Evolutionary conservation across 1,284 basidiomycete species (phyloP).

Genomic region (Microbotryum silenes-acaulis): DNA sequence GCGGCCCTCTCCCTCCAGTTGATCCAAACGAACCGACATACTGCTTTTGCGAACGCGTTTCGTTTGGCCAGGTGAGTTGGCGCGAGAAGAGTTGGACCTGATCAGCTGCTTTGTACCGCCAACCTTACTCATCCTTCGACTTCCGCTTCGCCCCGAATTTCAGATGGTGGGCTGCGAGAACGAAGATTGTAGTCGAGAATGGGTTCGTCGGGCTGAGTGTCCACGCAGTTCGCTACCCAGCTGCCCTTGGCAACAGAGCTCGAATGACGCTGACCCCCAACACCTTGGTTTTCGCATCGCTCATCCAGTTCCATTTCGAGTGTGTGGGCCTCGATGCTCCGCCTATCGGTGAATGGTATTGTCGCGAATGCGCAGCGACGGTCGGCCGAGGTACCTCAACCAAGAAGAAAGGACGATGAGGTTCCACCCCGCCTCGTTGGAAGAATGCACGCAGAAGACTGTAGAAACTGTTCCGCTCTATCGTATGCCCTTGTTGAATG

Average conservation of each 20-base stretch:
- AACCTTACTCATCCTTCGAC: too few relatives aligned
- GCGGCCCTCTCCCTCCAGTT: not conserved
- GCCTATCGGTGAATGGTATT: conserved; percentile 30
- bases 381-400: too few relatives aligned
- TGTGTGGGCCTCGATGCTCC: conserved; percentile 25
- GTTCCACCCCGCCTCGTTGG: too few relatives aligned
- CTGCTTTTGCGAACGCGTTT: conserved; percentile 33
- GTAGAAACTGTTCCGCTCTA: too few relatives aligned
- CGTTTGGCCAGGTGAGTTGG: conserved; percentile 25
- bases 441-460: too few relatives aligned
- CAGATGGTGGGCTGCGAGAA: conserved; percentile 36
- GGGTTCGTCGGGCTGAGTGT: conserved; percentile 17
- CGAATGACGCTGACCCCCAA: not conserved
- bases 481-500: too few relatives aligned
- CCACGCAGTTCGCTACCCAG: not conserved
- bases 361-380: conserved; percentile 18
- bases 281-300: not conserved
- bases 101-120: not conserved
- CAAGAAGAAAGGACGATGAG: too few relatives aligned
- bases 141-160: not conserved
- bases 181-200: conserved; percentile 32
- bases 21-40: conserved; percentile 31
- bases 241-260: not conserved
- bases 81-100: not conserved
- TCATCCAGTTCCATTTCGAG: conserved; percentile 31